A percentile compares a stretch with the other conserved stretches of the same genome.
Evolutionary conservation across 176 grass and related monocot genomes (phyloP).

Genomic region (Eragrostis nindensis): DNA sequence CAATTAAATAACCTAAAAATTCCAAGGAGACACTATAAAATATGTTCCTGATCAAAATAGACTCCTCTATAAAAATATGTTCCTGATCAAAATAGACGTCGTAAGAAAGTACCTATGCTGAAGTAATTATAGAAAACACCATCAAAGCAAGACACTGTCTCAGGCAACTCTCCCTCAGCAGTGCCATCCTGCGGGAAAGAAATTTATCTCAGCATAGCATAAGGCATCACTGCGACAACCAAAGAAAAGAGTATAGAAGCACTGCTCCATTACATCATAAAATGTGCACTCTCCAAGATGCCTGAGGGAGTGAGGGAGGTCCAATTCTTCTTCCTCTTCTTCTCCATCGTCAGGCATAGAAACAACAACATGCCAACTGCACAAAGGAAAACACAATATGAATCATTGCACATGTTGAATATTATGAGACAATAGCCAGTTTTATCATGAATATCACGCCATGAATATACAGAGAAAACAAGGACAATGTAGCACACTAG

Average conservation of each 20-base stretch:
- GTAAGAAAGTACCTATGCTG: constrained; percentile 75
- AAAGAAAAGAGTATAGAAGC: constrained; percentile 18
- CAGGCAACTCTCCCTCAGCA: constrained; percentile 68
- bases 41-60: constrained; percentile 20
- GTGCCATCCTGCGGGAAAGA: constrained; percentile 66
- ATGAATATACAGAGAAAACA: background rate
- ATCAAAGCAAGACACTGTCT: constrained; percentile 77
- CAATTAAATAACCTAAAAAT: background rate
- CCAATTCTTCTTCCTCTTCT: constrained; percentile 56
- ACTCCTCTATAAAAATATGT: constrained; percentile 4
- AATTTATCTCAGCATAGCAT: constrained; percentile 5
- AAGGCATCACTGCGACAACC: background rate
- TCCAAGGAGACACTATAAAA: constrained; percentile 25
- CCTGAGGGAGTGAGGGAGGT: constrained; percentile 78
- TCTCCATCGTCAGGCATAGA: constrained; percentile 55
- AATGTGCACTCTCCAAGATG: constrained; percentile 74
- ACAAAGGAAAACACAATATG: constrained; percentile 35
- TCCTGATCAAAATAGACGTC: constrained; percentile 18
- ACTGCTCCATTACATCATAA: constrained; percentile 63
- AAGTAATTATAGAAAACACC: constrained; percentile 98
- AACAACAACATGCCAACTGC: constrained; percentile 87
- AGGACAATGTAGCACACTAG: background rate
- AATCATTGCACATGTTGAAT: constrained; percentile 17
- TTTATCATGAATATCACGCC: background rate
- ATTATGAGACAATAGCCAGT: constrained; percentile 5